Evolutionary conservation across 441 rosid genomes (phyloP).

Genomic region (Codiaeum variegatum): DNA sequence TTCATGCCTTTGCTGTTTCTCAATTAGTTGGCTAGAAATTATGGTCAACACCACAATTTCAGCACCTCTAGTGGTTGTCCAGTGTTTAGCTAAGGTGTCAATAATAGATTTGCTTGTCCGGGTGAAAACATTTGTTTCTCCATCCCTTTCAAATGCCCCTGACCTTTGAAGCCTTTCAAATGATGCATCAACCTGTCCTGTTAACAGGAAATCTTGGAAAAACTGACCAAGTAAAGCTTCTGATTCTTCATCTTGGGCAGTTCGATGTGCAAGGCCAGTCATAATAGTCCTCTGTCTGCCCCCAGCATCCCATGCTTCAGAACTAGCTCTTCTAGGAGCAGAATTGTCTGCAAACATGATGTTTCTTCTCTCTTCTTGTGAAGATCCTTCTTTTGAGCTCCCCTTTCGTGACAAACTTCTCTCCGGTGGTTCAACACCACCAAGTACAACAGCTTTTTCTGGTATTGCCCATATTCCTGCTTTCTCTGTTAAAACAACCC

Average conservation of each 20-base stretch:
- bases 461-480: conserved; percentile 99
- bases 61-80: conserved; percentile 98
- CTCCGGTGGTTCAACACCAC: conserved; percentile 95
- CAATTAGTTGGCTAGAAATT: conserved; percentile 66
- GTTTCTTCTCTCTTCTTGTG: conserved; percentile 58
- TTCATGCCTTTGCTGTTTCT: conserved; percentile 89
- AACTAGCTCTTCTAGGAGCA: conserved; percentile 62
- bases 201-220: conserved; percentile 69
- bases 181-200: conserved; percentile 64
- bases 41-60: conserved; percentile 81
- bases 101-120: conserved; percentile 82
- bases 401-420: conserved; percentile 89
- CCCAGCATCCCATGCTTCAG: conserved; percentile 58
- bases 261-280: conserved; percentile 53
- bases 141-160: conserved; percentile 92
- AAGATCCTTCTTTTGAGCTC: conserved; percentile 75
- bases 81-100: conserved; percentile 94
- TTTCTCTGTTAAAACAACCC: conserved; percentile 90
- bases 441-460: conserved; percentile 73
- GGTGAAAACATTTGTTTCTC: conserved; percentile 76
- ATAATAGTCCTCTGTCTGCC: conserved; percentile 51
- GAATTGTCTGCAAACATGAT: conserved; percentile 38
- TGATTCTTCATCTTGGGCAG: conserved; percentile 86
- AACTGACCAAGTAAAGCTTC: conserved; percentile 80
- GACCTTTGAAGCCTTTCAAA: conserved; percentile 63